Evolutionary conservation across 257 asterid genomes (phyloP).

Genomic region (Capsicum pubescens): DNA sequence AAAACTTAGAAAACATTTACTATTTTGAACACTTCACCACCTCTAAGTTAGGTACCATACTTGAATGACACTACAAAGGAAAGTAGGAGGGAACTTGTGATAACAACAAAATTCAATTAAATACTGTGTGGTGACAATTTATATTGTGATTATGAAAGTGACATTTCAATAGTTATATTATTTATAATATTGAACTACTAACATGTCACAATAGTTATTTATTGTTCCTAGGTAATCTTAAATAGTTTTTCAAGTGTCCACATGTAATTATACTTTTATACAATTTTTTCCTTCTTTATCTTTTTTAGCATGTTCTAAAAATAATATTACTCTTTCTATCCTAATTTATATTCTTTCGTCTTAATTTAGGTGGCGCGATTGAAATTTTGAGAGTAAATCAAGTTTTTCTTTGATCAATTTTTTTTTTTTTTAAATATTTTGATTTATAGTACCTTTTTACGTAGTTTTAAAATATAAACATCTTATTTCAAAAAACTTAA

Average conservation of each 20-base stretch:
- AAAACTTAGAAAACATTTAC: neutral
- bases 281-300: too few relatives aligned
- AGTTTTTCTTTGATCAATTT: too few relatives aligned
- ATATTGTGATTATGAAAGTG: neutral
- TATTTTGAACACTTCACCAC: neutral
- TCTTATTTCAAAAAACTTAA: too few relatives aligned
- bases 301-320: too few relatives aligned
- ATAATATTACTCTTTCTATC: neutral
- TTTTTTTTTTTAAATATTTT: too few relatives aligned
- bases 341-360: neutral
- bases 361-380: too few relatives aligned
- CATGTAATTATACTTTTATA: too few relatives aligned
- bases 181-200: neutral
- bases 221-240: neutral
- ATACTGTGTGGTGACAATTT: neutral
- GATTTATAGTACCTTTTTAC: too few relatives aligned
- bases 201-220: neutral
- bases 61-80: neutral
- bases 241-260: neutral
- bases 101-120: neutral
- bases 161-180: neutral
- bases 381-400: too few relatives aligned
- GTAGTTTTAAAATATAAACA: too few relatives aligned
- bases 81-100: constrained; percentile 6
- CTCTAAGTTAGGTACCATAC: neutral